A percentile compares a stretch with the other conserved stretches of the same genome.
Conservation (phyloP, 1,139 yeast species). For the Geotrichum macrosporum region DNA sequence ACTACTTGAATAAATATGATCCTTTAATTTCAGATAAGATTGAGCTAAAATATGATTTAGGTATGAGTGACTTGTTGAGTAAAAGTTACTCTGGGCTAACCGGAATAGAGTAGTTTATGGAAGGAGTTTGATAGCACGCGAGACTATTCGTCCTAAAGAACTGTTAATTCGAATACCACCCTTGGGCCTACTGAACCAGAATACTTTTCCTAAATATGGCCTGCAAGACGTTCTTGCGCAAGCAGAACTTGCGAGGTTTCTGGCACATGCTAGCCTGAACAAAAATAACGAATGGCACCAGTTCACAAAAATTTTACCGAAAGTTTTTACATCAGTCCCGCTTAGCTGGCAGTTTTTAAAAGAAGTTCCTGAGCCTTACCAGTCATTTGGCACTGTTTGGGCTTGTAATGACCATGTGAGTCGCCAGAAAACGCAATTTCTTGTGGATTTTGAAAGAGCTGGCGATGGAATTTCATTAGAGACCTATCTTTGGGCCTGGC, state of each 20-base stretch:
- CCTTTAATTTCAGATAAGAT: background rate
- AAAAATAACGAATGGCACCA: conserved; percentile 8
- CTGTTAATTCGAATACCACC: conserved; percentile 7
- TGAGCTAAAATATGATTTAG: background rate
- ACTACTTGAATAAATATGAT: background rate
- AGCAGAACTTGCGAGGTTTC: conserved; percentile 4
- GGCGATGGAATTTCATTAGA: conserved; percentile 1
- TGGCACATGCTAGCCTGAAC: conserved; percentile 4
- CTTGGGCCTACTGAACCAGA: conserved; percentile 4
- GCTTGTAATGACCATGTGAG: conserved; percentile 4
- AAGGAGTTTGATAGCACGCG: conserved; percentile 7
- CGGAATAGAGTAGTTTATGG: conserved; percentile 2
- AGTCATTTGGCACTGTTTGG: background rate
- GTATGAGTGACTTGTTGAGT: background rate
- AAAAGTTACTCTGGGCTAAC: background rate
- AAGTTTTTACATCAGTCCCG: conserved; percentile 16
- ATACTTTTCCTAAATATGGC: background rate
- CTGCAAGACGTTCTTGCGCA: conserved; percentile 14
- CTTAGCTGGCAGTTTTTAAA: conserved; percentile 11
- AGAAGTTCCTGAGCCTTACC: background rate
- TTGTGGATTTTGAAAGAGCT: conserved; percentile 4
- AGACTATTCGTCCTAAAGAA: conserved; percentile 8
- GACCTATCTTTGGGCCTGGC: conserved; percentile 57
- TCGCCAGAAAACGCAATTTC: conserved; percentile 8
- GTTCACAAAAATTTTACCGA: conserved; percentile 16